Conservation (phyloP, 2,329 filamentous ascomycete genomes). For the Penicillium sp. region DNA sequence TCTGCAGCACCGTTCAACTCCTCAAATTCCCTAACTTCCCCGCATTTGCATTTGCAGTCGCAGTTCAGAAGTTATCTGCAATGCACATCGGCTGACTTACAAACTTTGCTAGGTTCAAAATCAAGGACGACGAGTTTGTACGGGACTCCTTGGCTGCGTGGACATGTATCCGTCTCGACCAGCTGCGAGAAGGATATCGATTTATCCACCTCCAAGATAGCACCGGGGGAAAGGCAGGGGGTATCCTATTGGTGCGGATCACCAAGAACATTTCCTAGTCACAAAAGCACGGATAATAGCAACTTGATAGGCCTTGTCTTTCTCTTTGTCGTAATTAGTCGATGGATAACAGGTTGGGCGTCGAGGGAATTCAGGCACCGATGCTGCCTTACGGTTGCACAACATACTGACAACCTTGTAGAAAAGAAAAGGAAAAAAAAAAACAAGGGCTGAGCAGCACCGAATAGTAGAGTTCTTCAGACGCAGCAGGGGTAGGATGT, state of each 20-base stretch:
- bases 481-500: neutral
- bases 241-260: constrained; percentile 72
- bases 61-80: neutral
- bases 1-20: constrained; percentile 5
- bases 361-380: neutral
- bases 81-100: constrained; percentile 1
- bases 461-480: neutral
- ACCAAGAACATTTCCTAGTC: constrained; percentile 52
- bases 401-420: neutral
- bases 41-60: neutral
- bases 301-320: constrained; percentile 3
- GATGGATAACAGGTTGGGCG: neutral
- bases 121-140: constrained; percentile 82
- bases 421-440: neutral
- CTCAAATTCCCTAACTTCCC: neutral
- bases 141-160: constrained; percentile 80
- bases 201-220: constrained; percentile 75
- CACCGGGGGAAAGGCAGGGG: constrained; percentile 65
- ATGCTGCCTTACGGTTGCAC: constrained; percentile 2
- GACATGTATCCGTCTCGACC: constrained; percentile 84
- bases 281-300: neutral
- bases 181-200: constrained; percentile 72
- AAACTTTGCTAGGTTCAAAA: constrained; percentile 63
- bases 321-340: neutral
- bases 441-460: neutral